Conservation (phyloP, 306 rosid species). For the Quercus parvula region DNA sequence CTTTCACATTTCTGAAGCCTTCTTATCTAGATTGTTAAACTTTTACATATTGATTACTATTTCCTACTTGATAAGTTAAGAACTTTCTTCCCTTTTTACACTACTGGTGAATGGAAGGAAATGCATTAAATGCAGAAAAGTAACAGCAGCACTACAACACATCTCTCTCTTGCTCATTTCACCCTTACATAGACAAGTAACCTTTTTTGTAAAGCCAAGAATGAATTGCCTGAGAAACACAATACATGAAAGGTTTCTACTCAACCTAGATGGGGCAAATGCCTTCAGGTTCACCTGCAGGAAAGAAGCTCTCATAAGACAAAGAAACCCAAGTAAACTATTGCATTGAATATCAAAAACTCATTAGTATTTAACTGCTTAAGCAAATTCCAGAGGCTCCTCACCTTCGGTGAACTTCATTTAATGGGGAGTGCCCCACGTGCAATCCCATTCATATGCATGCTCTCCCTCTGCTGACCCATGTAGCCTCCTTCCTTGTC, state of each 20-base stretch:
- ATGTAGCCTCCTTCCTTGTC: slow-evolving; percentile 37
- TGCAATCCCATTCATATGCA: slow-evolving; percentile 41
- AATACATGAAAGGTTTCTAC: slow-evolving; percentile 27
- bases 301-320: slow-evolving; percentile 19
- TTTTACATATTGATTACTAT: slow-evolving; percentile 12
- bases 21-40: not conserved
- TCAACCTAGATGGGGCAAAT: slow-evolving; percentile 21
- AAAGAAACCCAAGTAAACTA: not conserved
- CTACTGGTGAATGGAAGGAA: slow-evolving; percentile 23
- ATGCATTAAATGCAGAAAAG: slow-evolving; percentile 22
- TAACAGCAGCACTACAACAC: slow-evolving; percentile 19
- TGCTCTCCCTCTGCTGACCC: slow-evolving; percentile 41
- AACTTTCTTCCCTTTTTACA: slow-evolving; percentile 26
- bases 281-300: slow-evolving; percentile 49
- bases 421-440: slow-evolving; percentile 47
- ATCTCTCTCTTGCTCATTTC: slow-evolving; percentile 25
- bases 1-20: not conserved
- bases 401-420: slow-evolving; percentile 28
- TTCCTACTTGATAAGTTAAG: slow-evolving; percentile 14
- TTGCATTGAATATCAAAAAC: not conserved
- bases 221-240: slow-evolving; percentile 79
- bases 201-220: slow-evolving; percentile 73
- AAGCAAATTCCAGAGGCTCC: slow-evolving; percentile 14
- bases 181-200: slow-evolving; percentile 25
- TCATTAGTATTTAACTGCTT: slow-evolving; percentile 20